Conservation (phyloP, 1,139 yeast genomes). For the Diutina ranongensis region DNA sequence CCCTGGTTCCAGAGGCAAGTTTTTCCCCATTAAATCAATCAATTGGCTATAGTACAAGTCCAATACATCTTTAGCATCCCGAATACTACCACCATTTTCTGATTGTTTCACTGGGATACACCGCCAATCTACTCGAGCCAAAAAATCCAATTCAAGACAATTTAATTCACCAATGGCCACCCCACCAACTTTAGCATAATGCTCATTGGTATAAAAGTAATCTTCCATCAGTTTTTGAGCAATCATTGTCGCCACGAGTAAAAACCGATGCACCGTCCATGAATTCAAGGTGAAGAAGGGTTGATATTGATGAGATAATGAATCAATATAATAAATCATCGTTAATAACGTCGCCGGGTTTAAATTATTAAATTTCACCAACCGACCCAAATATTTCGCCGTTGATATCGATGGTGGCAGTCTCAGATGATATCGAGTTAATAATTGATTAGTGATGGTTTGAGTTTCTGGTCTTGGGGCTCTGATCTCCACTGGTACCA, state of each 20-base stretch:
- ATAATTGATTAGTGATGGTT: slow-evolving; percentile 17
- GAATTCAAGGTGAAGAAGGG: slow-evolving; percentile 78
- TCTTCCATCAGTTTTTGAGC: slow-evolving; percentile 92
- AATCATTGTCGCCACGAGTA: slow-evolving; percentile 82
- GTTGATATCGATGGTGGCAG: slow-evolving; percentile 85
- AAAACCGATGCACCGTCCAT: slow-evolving; percentile 84
- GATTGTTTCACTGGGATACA: slow-evolving; percentile 29
- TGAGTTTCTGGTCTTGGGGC: slow-evolving; percentile 1
- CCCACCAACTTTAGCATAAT: slow-evolving; percentile 95
- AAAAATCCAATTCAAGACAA: slow-evolving; percentile 77
- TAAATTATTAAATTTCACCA: slow-evolving; percentile 74
- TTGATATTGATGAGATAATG: slow-evolving; percentile 62
- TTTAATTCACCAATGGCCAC: slow-evolving; percentile 78
- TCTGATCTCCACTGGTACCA: not conserved
- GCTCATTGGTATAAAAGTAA: slow-evolving; percentile 85
- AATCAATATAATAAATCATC: slow-evolving; percentile 79
- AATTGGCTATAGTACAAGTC: slow-evolving; percentile 41
- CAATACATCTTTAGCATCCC: slow-evolving; percentile 40
- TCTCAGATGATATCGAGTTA: slow-evolving; percentile 88
- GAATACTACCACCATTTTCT: slow-evolving; percentile 17
- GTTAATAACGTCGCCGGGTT: slow-evolving; percentile 75
- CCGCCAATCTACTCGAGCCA: slow-evolving; percentile 67
- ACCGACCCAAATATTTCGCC: slow-evolving; percentile 61
- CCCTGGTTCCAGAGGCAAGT: slow-evolving; percentile 6
- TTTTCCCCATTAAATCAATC: slow-evolving; percentile 47